These are phyloP conservation scores for Cutaneotrichosporon sp. DNA, from an alignment of 1,284 basidiomycete genomes.

Conservation along the genomic window DNA sequence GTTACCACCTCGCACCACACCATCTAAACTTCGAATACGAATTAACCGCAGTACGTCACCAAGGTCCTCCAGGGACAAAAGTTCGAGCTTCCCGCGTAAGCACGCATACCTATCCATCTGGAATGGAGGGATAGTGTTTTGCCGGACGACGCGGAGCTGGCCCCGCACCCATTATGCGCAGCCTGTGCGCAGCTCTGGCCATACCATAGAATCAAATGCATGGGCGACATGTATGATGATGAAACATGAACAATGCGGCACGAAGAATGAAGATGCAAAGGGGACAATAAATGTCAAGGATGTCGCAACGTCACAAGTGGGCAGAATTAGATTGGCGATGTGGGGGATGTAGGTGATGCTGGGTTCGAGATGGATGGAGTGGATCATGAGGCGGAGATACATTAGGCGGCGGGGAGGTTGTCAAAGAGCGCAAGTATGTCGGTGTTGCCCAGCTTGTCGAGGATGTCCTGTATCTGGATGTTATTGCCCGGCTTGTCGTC, in stretches of 20 bases:
- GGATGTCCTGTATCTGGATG: constrained; percentile 7
- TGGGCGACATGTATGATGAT: constrained; percentile 18
- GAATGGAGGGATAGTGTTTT: constrained; percentile 2
- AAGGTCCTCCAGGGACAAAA: constrained; percentile 56
- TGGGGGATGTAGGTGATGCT: neutral
- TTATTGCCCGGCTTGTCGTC: constrained; percentile 1
- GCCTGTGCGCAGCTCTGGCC: neutral
- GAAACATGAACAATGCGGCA: neutral
- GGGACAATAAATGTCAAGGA: neutral
- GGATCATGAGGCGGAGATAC: neutral
- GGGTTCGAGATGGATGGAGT: neutral
- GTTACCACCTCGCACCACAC: neutral
- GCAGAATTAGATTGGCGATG: neutral
- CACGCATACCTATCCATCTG: neutral
- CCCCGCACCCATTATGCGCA: neutral
- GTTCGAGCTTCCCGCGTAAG: constrained; percentile 53
- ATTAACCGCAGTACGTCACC: constrained; percentile 20
- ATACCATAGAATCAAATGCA: constrained; percentile 17
- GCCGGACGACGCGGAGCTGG: constrained; percentile 1
- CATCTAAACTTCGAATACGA: neutral
- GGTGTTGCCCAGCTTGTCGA: constrained; percentile 20
- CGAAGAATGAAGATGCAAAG: neutral
- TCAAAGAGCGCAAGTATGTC: constrained; percentile 28
- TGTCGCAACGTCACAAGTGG: neutral
- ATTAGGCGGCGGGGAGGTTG: constrained; percentile 19